Conservation (phyloP, 2,329 filamentous ascomycete genomes). For the Pyrenochaeta sp. region DNA sequence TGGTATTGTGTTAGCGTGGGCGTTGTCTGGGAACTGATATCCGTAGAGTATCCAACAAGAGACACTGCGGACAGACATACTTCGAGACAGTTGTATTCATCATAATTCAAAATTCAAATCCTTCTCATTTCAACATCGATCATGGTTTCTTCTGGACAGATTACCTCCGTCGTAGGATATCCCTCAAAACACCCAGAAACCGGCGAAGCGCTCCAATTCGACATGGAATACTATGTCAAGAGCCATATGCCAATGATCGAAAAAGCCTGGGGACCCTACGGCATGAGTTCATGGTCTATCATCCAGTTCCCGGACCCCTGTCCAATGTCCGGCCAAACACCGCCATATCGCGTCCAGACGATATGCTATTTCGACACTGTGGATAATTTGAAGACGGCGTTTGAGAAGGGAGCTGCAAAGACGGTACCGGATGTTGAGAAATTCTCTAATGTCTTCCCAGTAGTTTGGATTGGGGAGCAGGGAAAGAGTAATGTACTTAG, state of each 20-base stretch:
- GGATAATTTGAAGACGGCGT: slow-evolving; percentile 16
- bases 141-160: slow-evolving; percentile 3
- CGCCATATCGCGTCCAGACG: slow-evolving; percentile 21
- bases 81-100: not conserved
- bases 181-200: slow-evolving; percentile 46
- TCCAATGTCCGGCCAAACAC: slow-evolving; percentile 19
- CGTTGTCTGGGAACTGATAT: no score
- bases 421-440: slow-evolving; percentile 19
- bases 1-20: not conserved
- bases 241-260: slow-evolving; percentile 54
- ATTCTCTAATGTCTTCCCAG: slow-evolving; percentile 24
- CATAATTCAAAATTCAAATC: not conserved
- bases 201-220: slow-evolving; percentile 43
- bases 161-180: slow-evolving; percentile 20
- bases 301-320: slow-evolving; percentile 20
- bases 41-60: no score
- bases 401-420: slow-evolving; percentile 13
- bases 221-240: slow-evolving; percentile 56
- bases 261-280: slow-evolving; percentile 45
- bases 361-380: slow-evolving; percentile 16
- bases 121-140: no score
- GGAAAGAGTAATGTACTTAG: slow-evolving; percentile 1
- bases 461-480: slow-evolving; percentile 19
- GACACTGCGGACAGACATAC: no score
- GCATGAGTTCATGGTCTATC: slow-evolving; percentile 39